phyloP scores from a whole-genome alignment of 805 yeast genomes.

The Saccharomycopsis sp. region DNA sequence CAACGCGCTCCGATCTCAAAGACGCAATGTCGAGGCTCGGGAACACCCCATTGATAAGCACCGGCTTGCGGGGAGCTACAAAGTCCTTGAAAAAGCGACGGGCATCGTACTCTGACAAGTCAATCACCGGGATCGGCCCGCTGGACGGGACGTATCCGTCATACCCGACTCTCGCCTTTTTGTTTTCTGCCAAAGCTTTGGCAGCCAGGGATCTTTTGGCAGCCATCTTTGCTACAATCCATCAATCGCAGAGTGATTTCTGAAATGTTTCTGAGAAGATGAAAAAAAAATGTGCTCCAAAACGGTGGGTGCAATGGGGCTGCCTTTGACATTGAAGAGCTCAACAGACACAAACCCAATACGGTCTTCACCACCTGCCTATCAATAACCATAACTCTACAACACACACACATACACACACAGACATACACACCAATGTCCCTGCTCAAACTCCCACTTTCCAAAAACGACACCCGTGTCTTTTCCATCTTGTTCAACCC shows the following conservation, averaged over 20 bases:
- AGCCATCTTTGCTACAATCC: not conserved
- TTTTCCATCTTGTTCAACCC: slow-evolving; percentile 3
- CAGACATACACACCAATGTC: no score
- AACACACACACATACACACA: no score
- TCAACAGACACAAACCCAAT: no score
- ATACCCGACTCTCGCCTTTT: slow-evolving; percentile 17
- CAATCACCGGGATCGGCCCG: slow-evolving; percentile 22
- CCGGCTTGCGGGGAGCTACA: slow-evolving; percentile 40
- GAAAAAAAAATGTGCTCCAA: no score
- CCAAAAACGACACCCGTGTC: no score
- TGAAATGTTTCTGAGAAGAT: no score
- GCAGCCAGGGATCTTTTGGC: not conserved
- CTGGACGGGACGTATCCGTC: slow-evolving; percentile 21
- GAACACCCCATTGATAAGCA: slow-evolving; percentile 34
- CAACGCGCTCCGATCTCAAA: slow-evolving; percentile 32
- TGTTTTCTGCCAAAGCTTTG: not conserved
- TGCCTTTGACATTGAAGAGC: no score
- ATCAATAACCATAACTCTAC: no score
- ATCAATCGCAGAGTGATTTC: no score
- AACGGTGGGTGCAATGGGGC: no score
- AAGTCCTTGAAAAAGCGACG: slow-evolving; percentile 31
- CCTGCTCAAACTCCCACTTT: no score
- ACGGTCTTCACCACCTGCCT: no score
- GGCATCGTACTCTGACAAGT: slow-evolving; percentile 21
- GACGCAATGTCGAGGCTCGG: slow-evolving; percentile 28